Conservation (phyloP, 2,329 filamentous ascomycete genomes). For the Scedosporium minutisporum region DNA sequence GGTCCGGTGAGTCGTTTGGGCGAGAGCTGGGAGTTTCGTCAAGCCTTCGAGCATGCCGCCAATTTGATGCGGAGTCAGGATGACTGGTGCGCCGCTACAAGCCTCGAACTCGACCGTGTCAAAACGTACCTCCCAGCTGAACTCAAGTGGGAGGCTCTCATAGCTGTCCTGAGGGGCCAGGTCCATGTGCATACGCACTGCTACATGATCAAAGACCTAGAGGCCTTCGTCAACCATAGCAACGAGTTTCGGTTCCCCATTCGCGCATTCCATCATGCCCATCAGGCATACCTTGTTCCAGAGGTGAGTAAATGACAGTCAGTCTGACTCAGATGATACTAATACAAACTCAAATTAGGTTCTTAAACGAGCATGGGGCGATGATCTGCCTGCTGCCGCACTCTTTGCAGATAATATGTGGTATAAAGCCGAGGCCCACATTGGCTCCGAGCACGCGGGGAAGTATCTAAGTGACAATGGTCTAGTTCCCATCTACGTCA, state of each 20-base stretch:
- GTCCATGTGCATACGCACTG: conserved; percentile 63
- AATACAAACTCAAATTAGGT: conserved; percentile 24
- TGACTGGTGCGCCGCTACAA: conserved; percentile 56
- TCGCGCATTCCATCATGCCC: conserved; percentile 60
- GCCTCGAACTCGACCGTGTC: conserved; percentile 40
- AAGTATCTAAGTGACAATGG: conserved; percentile 56
- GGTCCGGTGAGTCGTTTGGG: conserved; percentile 54
- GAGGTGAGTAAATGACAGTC: conserved; percentile 32
- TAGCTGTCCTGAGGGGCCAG: conserved; percentile 54
- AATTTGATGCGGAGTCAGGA: conserved; percentile 50
- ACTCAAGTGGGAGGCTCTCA: conserved; percentile 52
- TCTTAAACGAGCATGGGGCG: conserved; percentile 46
- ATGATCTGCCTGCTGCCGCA: conserved; percentile 43
- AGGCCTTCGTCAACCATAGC: conserved; percentile 59
- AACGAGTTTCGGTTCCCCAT: conserved; percentile 62
- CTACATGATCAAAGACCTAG: conserved; percentile 59
- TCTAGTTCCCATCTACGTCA: conserved; percentile 57
- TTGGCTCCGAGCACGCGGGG: conserved; percentile 55
- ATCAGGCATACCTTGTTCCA: conserved; percentile 56
- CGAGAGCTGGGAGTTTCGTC: conserved; percentile 60
- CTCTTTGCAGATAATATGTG: conserved; percentile 65
- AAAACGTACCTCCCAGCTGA: conserved; percentile 52
- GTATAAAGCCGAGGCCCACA: conserved; percentile 59
- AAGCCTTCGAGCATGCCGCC: conserved; percentile 54
- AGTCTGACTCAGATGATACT: no score